Percentiles rank a stretch among this genome's conserved stretches.
Evolutionary conservation across 2,329 filamentous ascomycete species (phyloP).

Genomic region (Teratosphaeria epicoccoides): DNA sequence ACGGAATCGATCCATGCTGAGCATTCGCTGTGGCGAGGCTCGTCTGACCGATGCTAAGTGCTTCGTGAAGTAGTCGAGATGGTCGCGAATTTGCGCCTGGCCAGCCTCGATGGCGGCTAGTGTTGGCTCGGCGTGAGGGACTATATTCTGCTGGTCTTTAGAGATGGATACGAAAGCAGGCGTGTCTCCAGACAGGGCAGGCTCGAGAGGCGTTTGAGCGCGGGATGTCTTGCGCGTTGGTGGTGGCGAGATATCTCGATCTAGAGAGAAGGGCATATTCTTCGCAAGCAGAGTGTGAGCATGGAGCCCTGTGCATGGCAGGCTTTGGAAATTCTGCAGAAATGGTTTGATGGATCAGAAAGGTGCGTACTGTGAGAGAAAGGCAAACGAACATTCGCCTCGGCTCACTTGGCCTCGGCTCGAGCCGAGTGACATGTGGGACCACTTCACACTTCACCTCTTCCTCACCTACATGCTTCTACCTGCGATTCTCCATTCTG

Average conservation of each 20-base stretch:
- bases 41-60: constrained; percentile 28
- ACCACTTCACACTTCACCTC: too few relatives aligned
- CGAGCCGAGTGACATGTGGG: too few relatives aligned
- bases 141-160: neutral
- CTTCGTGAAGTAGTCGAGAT: constrained; percentile 38
- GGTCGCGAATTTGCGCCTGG: constrained; percentile 36
- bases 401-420: too few relatives aligned
- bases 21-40: constrained; percentile 18
- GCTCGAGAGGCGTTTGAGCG: constrained; percentile 2
- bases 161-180: neutral
- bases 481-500: too few relatives aligned
- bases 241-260: constrained; percentile 22
- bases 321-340: too few relatives aligned
- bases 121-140: constrained; percentile 7
- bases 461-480: too few relatives aligned
- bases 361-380: too few relatives aligned
- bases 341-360: too few relatives aligned
- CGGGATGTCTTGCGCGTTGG: constrained; percentile 12
- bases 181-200: neutral
- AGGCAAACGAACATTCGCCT: too few relatives aligned
- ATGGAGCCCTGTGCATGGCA: too few relatives aligned
- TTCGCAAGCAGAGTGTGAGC: too few relatives aligned
- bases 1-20: constrained; percentile 34
- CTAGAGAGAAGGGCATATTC: constrained; percentile 7
- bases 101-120: constrained; percentile 44